Evolutionary conservation across 768 basidiomycete species (phyloP).

Genomic region (Leccinum longicurvipes): DNA sequence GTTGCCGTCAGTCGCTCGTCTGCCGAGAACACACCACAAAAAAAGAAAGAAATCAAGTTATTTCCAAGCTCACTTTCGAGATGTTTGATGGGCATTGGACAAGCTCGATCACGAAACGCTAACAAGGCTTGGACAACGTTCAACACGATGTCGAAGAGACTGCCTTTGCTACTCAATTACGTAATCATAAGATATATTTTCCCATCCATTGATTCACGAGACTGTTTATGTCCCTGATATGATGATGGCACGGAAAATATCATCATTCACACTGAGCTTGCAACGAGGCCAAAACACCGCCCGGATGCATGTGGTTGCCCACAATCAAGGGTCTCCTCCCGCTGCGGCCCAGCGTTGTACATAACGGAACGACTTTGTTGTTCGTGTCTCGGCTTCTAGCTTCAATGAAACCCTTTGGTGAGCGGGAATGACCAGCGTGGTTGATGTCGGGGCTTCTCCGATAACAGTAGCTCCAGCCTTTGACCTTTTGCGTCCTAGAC

Average conservation of each 20-base stretch:
- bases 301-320: background rate
- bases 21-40: background rate
- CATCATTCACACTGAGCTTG: too few species aligned
- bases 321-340: background rate
- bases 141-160: conserved; percentile 16
- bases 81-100: conserved; percentile 75
- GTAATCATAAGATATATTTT: conserved; percentile 19
- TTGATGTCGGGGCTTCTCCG: background rate
- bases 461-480: background rate
- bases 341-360: background rate
- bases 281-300: background rate
- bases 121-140: conserved; percentile 20
- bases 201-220: conserved; percentile 1
- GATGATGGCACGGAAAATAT: too few species aligned
- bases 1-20: background rate
- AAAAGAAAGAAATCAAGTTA: background rate
- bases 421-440: background rate
- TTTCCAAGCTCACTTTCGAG: conserved; percentile 60
- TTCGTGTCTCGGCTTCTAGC: background rate
- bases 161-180: conserved; percentile 19
- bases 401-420: background rate
- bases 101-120: conserved; percentile 5
- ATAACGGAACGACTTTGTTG: background rate
- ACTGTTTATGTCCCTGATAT: too few species aligned
- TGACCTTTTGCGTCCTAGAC: background rate